Evolutionary conservation across 768 basidiomycete genomes (phyloP), one percentile per base, ranked within the genome.

Genomic region (Pisolithus microcarpus): DNA sequence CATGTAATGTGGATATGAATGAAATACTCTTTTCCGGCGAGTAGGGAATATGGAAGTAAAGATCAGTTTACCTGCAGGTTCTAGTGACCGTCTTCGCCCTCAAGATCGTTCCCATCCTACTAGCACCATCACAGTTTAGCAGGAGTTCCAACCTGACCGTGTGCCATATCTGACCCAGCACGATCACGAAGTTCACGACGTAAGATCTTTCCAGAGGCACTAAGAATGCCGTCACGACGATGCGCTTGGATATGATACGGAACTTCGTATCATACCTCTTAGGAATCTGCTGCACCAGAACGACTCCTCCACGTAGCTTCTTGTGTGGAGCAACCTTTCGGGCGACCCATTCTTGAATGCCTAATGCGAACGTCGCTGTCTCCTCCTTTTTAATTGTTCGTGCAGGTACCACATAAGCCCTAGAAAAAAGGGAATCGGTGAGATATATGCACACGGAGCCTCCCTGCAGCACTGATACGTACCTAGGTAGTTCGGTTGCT

Each of bases 121-220:
- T 26, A 26, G 26, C 34, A 15, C 5, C 34, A 34, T 34, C 34
- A 34, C 34, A 34, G 13, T 34, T 34, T 34, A 34, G 34, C 34
- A 34, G 3, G 34, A 5, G 11, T 11, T 34, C 34, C 34, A 15
- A 34, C 13, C 31, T 64, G 64, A n/a, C 63, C 62, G 45, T 58
- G 52, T 9, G 62, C 64, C 9, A 59, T 38, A 50, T 89, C 86
- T 42, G 71, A 65, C 61, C 81, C 82, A 0, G 84, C 85, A 42
- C 72, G 67, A 5, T 84, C 86, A 9, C 88, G 76, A 39, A 94
- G 71, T 55, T 91, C 79, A 24, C 87, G 78, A 43, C 91, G 76
- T 26, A 94, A 66, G 59, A 96, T 96, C 69, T 95, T 94, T 2
- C 92, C 92, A 48, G 89, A 79, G 28, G 90, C 82, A 58, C 89